A percentile compares a stretch with the other conserved stretches of the same genome.
phyloP scores from a whole-genome alignment of 495 filamentous ascomycete species.

The Ramalina intermedia region DNA sequence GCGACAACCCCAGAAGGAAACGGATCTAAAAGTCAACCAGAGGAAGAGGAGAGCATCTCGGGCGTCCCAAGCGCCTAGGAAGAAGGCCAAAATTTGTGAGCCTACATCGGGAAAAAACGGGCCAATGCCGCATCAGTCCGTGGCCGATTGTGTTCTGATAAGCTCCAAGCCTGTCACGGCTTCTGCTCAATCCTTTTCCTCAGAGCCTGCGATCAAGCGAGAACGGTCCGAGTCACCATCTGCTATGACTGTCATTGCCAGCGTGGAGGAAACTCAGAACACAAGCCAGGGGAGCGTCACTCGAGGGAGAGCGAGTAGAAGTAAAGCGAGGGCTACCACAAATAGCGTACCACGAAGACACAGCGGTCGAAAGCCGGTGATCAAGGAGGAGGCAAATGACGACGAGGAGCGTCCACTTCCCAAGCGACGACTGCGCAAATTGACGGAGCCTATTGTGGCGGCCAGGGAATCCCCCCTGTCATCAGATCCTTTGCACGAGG shows the following conservation, averaged over 20 bases:
- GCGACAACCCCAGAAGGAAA: background rate
- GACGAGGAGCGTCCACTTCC: background rate
- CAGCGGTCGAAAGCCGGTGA: background rate
- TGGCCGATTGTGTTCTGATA: conserved; percentile 12
- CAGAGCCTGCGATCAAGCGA: conserved; percentile 3
- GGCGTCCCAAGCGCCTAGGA: background rate
- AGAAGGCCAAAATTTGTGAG: conserved; percentile 3
- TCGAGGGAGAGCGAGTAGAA: background rate
- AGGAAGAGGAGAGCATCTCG: conserved; percentile 7
- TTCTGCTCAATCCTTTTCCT: background rate
- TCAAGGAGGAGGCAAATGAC: background rate
- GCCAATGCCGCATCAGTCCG: background rate
- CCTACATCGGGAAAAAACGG: background rate
- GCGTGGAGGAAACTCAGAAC: background rate
- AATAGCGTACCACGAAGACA: background rate
- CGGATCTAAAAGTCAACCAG: background rate
- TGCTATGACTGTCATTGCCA: background rate
- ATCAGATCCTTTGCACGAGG: background rate
- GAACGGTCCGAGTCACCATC: conserved; percentile 6
- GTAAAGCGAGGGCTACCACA: background rate
- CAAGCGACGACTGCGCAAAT: background rate
- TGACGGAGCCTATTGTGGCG: background rate
- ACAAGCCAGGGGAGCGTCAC: background rate
- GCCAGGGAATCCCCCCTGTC: background rate
- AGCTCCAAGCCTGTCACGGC: background rate